Conservation (phyloP, 495 filamentous ascomycete genomes). For the Trichodelitschia bisporula region DNA sequence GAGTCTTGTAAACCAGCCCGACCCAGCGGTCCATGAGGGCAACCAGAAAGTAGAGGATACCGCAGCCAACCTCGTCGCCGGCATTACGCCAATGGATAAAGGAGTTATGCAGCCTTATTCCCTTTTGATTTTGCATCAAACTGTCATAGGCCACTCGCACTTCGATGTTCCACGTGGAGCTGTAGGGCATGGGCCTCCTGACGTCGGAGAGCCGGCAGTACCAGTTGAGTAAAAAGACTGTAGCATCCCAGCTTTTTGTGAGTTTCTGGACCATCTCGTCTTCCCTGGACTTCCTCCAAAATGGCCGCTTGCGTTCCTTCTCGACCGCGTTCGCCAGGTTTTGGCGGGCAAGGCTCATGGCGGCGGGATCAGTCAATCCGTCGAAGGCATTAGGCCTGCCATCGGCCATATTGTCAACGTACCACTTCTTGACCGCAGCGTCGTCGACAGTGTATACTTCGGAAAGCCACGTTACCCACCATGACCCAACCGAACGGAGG, state of each 20-base stretch:
- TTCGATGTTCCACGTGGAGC: slow-evolving; percentile 36
- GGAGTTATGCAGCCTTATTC: slow-evolving; percentile 31
- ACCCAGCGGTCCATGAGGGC: slow-evolving; percentile 36
- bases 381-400: slow-evolving; percentile 5
- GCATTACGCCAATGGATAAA: slow-evolving; percentile 37
- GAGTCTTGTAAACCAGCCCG: slow-evolving; percentile 23
- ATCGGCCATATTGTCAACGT: slow-evolving; percentile 2
- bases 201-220: slow-evolving; percentile 27
- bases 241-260: slow-evolving; percentile 27
- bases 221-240: slow-evolving; percentile 34
- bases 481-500: slow-evolving; percentile 16
- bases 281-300: slow-evolving; percentile 18
- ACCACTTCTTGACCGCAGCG: slow-evolving; percentile 12
- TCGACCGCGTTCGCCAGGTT: slow-evolving; percentile 21
- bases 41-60: slow-evolving; percentile 31
- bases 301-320: slow-evolving; percentile 19
- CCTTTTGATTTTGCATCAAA: slow-evolving; percentile 28
- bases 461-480: slow-evolving; percentile 13
- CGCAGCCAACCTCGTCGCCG: slow-evolving; percentile 30
- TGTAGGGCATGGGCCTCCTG: slow-evolving; percentile 28
- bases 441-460: slow-evolving; percentile 14
- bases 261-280: slow-evolving; percentile 24
- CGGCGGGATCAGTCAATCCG: slow-evolving; percentile 12
- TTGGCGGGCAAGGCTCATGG: slow-evolving; percentile 20
- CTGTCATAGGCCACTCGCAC: slow-evolving; percentile 29